Percentiles rank a stretch among this genome's conserved stretches.
Evolutionary conservation across 345 rosid species (phyloP).

Genomic region (Fremontodendron californicum): DNA sequence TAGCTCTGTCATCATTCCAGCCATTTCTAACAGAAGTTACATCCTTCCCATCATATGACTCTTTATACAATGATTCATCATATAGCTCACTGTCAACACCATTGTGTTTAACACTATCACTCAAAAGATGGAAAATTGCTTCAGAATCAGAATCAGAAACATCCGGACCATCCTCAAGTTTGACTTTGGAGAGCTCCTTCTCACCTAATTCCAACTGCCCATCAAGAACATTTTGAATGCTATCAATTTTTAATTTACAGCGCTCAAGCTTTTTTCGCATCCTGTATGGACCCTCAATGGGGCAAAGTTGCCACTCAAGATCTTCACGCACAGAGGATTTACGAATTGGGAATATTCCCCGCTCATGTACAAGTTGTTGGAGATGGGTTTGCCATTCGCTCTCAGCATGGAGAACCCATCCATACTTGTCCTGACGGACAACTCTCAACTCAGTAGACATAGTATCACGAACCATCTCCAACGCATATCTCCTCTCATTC

Average conservation of each 20-base stretch:
- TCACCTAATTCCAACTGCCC: slow-evolving; percentile 75
- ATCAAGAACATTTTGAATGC: slow-evolving; percentile 74
- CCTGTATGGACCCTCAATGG: slow-evolving; percentile 98
- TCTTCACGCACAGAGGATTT: slow-evolving; percentile 54
- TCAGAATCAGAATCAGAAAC: slow-evolving; percentile 72
- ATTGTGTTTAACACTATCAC: slow-evolving; percentile 34
- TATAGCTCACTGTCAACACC: slow-evolving; percentile 51
- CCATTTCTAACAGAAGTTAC: slow-evolving; percentile 60
- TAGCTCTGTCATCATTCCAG: slow-evolving; percentile 82
- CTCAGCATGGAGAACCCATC: slow-evolving; percentile 99
- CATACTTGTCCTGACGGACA: slow-evolving; percentile 98
- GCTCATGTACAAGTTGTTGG: slow-evolving; percentile 94
- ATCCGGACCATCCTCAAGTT: slow-evolving; percentile 50
- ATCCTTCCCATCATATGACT: slow-evolving; percentile 47
- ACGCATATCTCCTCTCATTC: slow-evolving; percentile 91
- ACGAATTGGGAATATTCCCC: slow-evolving; percentile 88
- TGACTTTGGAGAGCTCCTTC: slow-evolving; percentile 51
- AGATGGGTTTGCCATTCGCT: slow-evolving; percentile 98
- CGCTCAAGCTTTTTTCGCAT: slow-evolving; percentile 99
- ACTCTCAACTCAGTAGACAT: slow-evolving; percentile 99
- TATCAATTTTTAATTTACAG: slow-evolving; percentile 72
- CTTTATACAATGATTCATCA: slow-evolving; percentile 54
- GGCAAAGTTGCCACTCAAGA: slow-evolving; percentile 99
- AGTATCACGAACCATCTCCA: slow-evolving; percentile 88
- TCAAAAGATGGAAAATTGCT: slow-evolving; percentile 52